These are phyloP conservation scores for Naganishia sp. DNA, from an alignment of 1,284 basidiomycete species.

Conservation along the genomic window DNA sequence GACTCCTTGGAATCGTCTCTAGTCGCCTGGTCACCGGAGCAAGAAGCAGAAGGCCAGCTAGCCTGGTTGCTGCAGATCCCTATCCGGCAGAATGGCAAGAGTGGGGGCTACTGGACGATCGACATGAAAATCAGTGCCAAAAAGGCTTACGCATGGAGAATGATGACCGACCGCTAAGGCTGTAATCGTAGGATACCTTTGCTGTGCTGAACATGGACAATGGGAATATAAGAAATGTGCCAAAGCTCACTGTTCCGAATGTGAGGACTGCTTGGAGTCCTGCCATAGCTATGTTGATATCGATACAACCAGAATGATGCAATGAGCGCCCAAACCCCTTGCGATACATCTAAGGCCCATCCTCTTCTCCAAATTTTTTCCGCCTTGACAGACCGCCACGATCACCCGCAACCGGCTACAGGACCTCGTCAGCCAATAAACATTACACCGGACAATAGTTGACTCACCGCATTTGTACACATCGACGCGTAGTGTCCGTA, in stretches of 20 bases:
- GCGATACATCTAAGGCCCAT: neutral
- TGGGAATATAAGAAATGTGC: neutral
- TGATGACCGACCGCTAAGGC: no score
- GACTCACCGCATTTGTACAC: conserved; percentile 32
- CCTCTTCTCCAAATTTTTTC: conserved; percentile 26
- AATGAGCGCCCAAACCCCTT: no score
- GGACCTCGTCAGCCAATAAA: neutral
- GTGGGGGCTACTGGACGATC: neutral
- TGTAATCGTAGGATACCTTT: no score
- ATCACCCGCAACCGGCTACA: conserved; percentile 48
- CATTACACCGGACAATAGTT: no score
- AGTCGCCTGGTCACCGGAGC: neutral
- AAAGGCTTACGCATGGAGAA: neutral
- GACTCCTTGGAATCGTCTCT: neutral
- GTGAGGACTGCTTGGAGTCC: neutral
- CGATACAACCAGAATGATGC: neutral
- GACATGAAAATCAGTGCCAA: neutral
- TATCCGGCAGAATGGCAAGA: neutral
- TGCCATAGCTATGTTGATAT: neutral
- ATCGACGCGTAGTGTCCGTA: conserved; percentile 32
- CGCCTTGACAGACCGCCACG: conserved; percentile 44
- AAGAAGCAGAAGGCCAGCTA: neutral
- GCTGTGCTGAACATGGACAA: neutral
- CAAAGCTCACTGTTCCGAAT: no score
- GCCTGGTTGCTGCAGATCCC: conserved; percentile 8